Conservation (phyloP, 805 yeast species). For the Suhomyces pyralidae region DNA sequence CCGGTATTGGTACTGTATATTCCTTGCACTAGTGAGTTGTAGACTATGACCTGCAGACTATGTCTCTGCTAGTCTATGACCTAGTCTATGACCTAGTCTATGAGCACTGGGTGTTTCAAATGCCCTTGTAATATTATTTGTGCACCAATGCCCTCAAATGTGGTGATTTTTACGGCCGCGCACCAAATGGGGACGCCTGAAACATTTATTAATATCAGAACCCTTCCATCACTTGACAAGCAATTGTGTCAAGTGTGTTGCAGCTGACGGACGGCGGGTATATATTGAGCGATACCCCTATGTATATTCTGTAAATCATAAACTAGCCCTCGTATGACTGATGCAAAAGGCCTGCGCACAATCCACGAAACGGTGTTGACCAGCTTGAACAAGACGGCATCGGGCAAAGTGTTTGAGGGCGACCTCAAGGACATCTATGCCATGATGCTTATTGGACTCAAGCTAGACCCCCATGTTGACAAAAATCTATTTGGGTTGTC, state of each 20-base stretch:
- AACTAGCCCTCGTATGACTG: not conserved
- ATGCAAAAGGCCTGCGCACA: not conserved
- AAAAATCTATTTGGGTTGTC: not conserved
- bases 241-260: not conserved
- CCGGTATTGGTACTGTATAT: no score
- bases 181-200: not conserved
- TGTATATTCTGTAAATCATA: no score
- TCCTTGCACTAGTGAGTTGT: no score
- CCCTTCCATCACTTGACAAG: not conserved
- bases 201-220: no score
- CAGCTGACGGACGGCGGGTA: not conserved
- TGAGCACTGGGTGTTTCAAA: no score
- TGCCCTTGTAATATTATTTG: no score
- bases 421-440: conserved; percentile 64
- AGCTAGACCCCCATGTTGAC: not conserved
- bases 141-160: not conserved
- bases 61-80: no score
- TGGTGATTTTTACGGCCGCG: not conserved
- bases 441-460: conserved; percentile 41
- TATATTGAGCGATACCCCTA: not conserved
- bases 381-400: conserved; percentile 48
- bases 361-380: conserved; percentile 42
- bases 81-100: no score
- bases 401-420: conserved; percentile 49
- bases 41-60: no score